phyloP scores from a whole-genome alignment of 495 filamentous ascomycete genomes.

The Penicillium egyptiacum region DNA sequence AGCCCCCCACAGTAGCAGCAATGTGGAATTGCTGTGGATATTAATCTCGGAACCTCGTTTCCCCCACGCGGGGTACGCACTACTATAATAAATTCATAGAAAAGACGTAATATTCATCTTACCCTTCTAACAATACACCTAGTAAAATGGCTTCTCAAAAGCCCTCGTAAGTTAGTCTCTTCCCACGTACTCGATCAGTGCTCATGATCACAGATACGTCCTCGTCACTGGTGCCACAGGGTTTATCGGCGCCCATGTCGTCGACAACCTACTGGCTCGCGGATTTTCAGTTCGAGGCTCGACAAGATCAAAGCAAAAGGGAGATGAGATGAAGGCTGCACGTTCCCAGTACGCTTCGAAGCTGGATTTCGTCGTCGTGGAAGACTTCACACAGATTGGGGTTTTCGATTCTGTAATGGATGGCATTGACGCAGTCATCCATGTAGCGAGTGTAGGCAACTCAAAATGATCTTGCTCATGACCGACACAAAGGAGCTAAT shows the following conservation, averaged over 20 bases:
- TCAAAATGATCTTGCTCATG: not conserved
- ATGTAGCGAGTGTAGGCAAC: constrained; percentile 40
- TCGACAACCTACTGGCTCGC: constrained; percentile 33
- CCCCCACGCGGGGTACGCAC: constrained; percentile 4
- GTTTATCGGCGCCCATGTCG: constrained; percentile 45
- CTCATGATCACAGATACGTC: constrained; percentile 20
- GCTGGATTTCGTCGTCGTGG: constrained; percentile 39
- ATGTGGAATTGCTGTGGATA: not conserved
- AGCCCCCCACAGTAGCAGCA: constrained; percentile 1
- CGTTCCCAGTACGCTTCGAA: constrained; percentile 31
- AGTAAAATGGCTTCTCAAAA: constrained; percentile 6
- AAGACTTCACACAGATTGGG: constrained; percentile 37
- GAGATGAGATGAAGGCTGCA: constrained; percentile 33
- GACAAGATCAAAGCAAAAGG: constrained; percentile 32
- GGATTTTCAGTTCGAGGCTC: constrained; percentile 41
- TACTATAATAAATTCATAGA: not conserved
- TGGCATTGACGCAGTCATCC: constrained; percentile 40
- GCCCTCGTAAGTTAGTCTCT: constrained; percentile 4
- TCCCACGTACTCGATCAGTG: not conserved
- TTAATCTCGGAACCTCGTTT: not conserved
- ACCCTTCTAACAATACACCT: not conserved
- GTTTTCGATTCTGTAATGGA: constrained; percentile 38
- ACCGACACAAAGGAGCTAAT: not conserved
- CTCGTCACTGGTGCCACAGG: constrained; percentile 46
- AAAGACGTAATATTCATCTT: not conserved